Evolutionary conservation across 306 rosid species (phyloP), one percentile per base, ranked within the genome.

Genomic region (Dryas drummondii): DNA sequence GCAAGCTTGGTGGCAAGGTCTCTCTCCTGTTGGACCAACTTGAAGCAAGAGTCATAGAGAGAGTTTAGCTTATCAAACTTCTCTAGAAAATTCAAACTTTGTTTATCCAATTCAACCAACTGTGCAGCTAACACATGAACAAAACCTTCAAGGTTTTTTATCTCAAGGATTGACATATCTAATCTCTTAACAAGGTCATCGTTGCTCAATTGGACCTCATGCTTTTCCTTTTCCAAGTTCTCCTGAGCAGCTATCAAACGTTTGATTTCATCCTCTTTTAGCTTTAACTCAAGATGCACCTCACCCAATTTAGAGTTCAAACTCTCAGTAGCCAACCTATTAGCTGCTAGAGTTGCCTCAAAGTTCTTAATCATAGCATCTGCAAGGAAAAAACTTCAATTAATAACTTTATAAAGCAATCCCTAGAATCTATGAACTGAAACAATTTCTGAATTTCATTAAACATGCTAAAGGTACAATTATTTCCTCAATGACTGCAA

Each of bases 41-140:
- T 82, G 80, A 90, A 87, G 88, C 85, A 87, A 47, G 87, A 78
- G 78, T 84, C 91, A 71, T 87, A 78, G 37, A 90, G 91, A 72
- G 78, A 82, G 86, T 71, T 85, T 82, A 94, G 83, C 82, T 82
- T 84, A 68, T 88, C 88, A 75, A 94, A 91, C 81, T 90, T 87
- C 66, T 75, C 85, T 72, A 84, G 77, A 78, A 91, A 84, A 59
- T 66, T 82, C 81, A 82, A 78, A 86, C 89, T 88, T 74, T 82
- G 85, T 69, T 71, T 86, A 77, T 91, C 97, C 84, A 90, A 71
- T 76, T 87, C 82, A 74, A 82, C 80, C 86, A 91, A 74, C 72
- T 80, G 83, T 55, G 83, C 65, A 73, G 84, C 84, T 79, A 86
- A 79, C 75, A 79, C 73, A 69, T 86, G 88, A 75, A 87, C 70